phyloP scores from a whole-genome alignment of 2,329 filamentous ascomycete genomes.

The Diaporthe capsici region DNA sequence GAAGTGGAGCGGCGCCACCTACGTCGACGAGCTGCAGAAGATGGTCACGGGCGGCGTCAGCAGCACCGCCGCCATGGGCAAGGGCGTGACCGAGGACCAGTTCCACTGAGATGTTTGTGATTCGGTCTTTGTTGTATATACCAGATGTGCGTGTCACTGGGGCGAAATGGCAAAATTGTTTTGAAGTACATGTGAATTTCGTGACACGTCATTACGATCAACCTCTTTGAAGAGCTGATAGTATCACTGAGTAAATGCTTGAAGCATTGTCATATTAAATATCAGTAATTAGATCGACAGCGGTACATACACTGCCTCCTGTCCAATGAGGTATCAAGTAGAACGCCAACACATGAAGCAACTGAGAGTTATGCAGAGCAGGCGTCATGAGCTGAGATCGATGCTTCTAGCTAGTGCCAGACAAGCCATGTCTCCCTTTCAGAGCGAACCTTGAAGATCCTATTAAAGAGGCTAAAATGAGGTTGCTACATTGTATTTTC shows the following conservation, averaged over 20 bases:
- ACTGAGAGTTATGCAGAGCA: too few species aligned
- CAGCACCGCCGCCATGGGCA: slow-evolving; percentile 95
- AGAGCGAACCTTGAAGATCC: too few species aligned
- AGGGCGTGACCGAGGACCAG: slow-evolving; percentile 98
- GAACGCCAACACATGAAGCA: neutral
- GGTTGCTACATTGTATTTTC: too few species aligned
- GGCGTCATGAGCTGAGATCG: too few species aligned
- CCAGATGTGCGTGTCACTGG: neutral
- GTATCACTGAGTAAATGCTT: neutral
- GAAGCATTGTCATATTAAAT: too few species aligned
- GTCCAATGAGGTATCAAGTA: neutral
- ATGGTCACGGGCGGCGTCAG: slow-evolving; percentile 96
- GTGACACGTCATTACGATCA: neutral
- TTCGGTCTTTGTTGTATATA: neutral
- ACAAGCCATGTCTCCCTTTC: too few species aligned
- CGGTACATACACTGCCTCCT: neutral
- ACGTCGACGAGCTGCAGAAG: slow-evolving; percentile 94
- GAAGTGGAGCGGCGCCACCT: slow-evolving; percentile 97
- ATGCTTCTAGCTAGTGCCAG: too few species aligned
- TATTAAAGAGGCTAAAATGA: too few species aligned
- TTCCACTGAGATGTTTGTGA: slow-evolving; percentile 70
- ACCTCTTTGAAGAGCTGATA: neutral
- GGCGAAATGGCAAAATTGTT: neutral
- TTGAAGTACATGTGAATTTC: too few species aligned
- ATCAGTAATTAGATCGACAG: rapidly evolving